These are phyloP conservation scores for Botrytis medusae DNA, from an alignment of 2,329 filamentous ascomycete genomes.

Conservation along the genomic window DNA sequence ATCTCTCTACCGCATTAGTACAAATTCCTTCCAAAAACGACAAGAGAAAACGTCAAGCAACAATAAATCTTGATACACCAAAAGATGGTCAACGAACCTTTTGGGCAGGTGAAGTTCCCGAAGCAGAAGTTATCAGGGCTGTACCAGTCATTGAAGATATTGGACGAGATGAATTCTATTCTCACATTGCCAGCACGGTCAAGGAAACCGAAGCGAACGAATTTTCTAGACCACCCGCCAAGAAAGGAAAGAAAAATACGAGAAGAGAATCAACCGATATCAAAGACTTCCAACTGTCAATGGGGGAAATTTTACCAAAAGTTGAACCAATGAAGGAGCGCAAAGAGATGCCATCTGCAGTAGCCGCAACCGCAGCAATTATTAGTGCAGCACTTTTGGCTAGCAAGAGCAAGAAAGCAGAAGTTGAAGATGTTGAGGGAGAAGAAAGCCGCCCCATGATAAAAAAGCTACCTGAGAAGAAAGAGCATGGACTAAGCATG, in stretches of 20 bases:
- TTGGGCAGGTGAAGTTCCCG: constrained; percentile 39
- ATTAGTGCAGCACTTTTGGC: constrained; percentile 27
- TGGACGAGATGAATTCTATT: constrained; percentile 37
- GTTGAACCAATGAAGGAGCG: constrained; percentile 31
- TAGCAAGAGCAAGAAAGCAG: constrained; percentile 20
- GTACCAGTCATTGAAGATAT: constrained; percentile 37
- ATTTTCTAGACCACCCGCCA: constrained; percentile 35
- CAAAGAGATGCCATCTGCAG: constrained; percentile 27
- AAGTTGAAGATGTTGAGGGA: constrained; percentile 36
- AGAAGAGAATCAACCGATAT: constrained; percentile 33
- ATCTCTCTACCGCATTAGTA: constrained; percentile 22
- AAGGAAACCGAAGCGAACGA: constrained; percentile 31
- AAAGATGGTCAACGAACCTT: constrained; percentile 29
- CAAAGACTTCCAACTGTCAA: constrained; percentile 22
- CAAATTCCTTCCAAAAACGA: constrained; percentile 36
- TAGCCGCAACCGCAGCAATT: constrained; percentile 30
- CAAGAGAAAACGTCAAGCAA: constrained; percentile 38
- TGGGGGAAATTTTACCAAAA: constrained; percentile 19
- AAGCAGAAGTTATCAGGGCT: constrained; percentile 33
- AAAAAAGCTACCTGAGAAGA: constrained; percentile 42
- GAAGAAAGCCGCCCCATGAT: constrained; percentile 42
- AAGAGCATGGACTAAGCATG: constrained; percentile 43
- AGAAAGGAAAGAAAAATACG: constrained; percentile 45
- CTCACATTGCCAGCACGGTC: constrained; percentile 36
- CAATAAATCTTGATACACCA: constrained; percentile 24